Conservation (phyloP, 2,329 filamentous ascomycete genomes). For the Fusarium pseudocircinatum region DNA sequence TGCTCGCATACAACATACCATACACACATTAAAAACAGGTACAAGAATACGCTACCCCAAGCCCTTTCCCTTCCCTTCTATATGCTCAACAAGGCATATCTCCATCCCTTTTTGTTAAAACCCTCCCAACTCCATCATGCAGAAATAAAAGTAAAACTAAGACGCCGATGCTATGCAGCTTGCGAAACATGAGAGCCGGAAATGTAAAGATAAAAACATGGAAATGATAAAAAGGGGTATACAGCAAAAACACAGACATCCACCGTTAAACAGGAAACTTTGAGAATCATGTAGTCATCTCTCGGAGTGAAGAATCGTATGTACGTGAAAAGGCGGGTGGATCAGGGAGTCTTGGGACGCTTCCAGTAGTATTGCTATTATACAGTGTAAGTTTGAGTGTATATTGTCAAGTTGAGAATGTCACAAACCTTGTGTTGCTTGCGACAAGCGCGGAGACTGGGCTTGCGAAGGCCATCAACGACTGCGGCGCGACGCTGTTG, state of each 20-base stretch:
- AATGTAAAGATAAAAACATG: constrained; percentile 1
- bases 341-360: constrained; percentile 67
- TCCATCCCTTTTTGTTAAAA: background rate
- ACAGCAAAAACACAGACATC: constrained; percentile 37
- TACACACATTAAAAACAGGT: constrained; percentile 3
- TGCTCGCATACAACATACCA: constrained; percentile 18
- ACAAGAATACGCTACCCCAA: constrained; percentile 1
- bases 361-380: constrained; percentile 76
- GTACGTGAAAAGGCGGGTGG: constrained; percentile 9
- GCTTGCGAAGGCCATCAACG: constrained; percentile 86
- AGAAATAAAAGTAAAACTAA: constrained; percentile 25
- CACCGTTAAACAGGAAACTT: constrained; percentile 23
- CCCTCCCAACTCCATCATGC: constrained; percentile 35
- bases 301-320: constrained; percentile 12
- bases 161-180: constrained; percentile 43
- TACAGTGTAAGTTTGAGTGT: constrained; percentile 25
- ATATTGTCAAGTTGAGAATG: background rate
- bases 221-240: constrained; percentile 34
- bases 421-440: constrained; percentile 93
- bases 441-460: constrained; percentile 86
- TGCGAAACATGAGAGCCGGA: constrained; percentile 23
- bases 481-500: constrained; percentile 82
- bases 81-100: background rate
- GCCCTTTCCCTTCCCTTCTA: constrained; percentile 5
- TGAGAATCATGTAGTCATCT: constrained; percentile 15